Base-by-base conservation (phyloP, 306 rosid genomes). In the Corylus americana region DNA sequence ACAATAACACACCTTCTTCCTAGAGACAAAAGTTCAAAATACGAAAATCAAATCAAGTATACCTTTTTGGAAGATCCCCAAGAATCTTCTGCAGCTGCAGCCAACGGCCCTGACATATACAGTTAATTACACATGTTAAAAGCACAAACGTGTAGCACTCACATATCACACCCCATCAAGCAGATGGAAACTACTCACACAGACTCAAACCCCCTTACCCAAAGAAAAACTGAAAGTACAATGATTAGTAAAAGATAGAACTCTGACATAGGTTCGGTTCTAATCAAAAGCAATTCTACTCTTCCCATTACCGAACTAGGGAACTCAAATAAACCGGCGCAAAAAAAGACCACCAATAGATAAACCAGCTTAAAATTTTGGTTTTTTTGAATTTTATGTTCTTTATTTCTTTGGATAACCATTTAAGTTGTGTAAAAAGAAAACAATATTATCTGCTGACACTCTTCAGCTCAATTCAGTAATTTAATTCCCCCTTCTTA, bases 21-120 rank as follows among this genome's bases (percentile, higher is more conserved):
- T 17, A 20, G 51, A 71, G 27, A 49, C 5, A 72, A 3, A 22
- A 44, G 14, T 20, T 20, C 17, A 42, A 69, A 5, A 49, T 39
- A 14, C 0, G 22, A 69, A 83, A 20, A 55, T 10, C 39, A 79
- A 70, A 59, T 20, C 39, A 77, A 66, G 71, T 49, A 77, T 77
- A 94, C 98, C 97, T 87, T 84, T 82, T 81, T 77, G 90, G 90
- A 86, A 82, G 92, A 78, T 88, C 88, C 87, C 78, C 85, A 70
- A 25, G 84, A 77, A 80, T 77, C 81, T 70, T 82, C 82, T 69
- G 93, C 78, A 79, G 87, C 85, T 62, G 89, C 85, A 75, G 74
- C 53, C 5, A 87, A 83, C 62, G 91, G 12, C 68, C 90, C 98
- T 94, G 93, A 83, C 59, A 81, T n/a, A 59, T 53, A 77, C 17